Base-by-base conservation (phyloP, 2,329 filamentous ascomycete genomes). In the Fusarium sp. region DNA sequence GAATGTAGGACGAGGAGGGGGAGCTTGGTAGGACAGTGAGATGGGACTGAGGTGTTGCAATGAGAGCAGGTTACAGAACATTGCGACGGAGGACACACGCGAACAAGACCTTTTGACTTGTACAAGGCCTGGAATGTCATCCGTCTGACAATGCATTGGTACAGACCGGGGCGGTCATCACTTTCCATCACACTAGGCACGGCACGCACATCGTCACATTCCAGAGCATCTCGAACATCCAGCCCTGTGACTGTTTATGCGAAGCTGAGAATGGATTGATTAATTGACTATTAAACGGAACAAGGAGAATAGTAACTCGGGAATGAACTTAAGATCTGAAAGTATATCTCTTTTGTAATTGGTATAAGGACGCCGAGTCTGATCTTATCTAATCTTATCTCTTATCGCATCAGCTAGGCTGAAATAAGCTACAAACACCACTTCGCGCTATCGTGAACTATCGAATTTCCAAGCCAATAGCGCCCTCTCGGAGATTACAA, bases 61-160 rank as follows among this genome's bases (percentile, higher is more conserved):
- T 18, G 2, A 24, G 14, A 13, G 11, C 9, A 13, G 13, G 3
- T 8, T 4, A 10, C 51, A 36, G 12, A 7, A 20, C 3, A 18
- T 22, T 54, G 18, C 6, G 12, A 7, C 28, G 18, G 1, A 11
- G 4, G 18, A 1, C 3, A 13, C 2, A 15, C 5, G 12, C 7
- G 11, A 12, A 12, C 1, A 14, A 17, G 33, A 3, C 18, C 33
- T 26, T 26, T 26, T 22, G 18, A 2, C 10, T 22, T 26, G 3
- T 9, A 9, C 22, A n/a, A 33, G 28, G 6, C 12, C 12, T 14
- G 7, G 22, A 9, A 10, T 18, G 22, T 24, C 7, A 3, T 1
- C 3, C 0, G 47, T 33, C 47, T 14, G 0, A 14, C 28, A 24
- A 18, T 10, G 12, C 8, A 11, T 14, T n/a, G 5, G 5, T 20